These are phyloP conservation scores for Ceratocystis variospora DNA, from an alignment of 2,329 filamentous ascomycete genomes.

Conservation along the genomic window DNA sequence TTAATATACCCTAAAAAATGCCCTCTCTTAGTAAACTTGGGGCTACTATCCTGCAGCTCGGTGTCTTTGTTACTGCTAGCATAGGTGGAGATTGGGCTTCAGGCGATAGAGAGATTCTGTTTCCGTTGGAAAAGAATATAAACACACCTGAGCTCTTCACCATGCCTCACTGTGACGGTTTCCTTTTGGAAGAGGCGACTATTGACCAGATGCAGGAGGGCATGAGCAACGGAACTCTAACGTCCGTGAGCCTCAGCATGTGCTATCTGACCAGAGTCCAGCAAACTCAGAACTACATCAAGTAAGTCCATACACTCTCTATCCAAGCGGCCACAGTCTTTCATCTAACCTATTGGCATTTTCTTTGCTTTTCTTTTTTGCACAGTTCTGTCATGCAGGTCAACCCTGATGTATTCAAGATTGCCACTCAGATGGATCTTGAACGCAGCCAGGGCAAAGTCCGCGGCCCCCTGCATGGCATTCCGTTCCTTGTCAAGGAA, in stretches of 20 bases:
- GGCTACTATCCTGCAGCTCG: background rate
- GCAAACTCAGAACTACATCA: conserved; percentile 52
- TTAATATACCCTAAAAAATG: background rate
- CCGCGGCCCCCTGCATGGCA: conserved; percentile 57
- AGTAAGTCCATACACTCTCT: conserved; percentile 30
- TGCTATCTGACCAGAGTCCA: conserved; percentile 49
- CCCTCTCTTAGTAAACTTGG: background rate
- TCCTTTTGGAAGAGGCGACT: conserved; percentile 53
- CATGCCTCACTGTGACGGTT: conserved; percentile 46
- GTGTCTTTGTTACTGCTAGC: background rate
- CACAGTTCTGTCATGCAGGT: conserved; percentile 45
- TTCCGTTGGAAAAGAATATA: conserved; percentile 28
- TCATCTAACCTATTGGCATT: background rate
- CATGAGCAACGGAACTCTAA: conserved; percentile 41
- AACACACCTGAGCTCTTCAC: conserved; percentile 37
- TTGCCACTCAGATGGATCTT: conserved; percentile 45
- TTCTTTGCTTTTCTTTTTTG: background rate
- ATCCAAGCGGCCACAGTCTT: background rate
- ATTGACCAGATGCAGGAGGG: conserved; percentile 52
- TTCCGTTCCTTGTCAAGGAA: conserved; percentile 64
- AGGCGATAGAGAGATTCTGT: conserved; percentile 20
- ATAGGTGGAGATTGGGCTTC: background rate
- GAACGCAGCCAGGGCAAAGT: conserved; percentile 44
- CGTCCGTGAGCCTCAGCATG: conserved; percentile 41
- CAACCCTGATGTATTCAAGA: conserved; percentile 52